Evolutionary conservation across 805 yeast species (phyloP).

Genomic region (Ogataea glucozyma): DNA sequence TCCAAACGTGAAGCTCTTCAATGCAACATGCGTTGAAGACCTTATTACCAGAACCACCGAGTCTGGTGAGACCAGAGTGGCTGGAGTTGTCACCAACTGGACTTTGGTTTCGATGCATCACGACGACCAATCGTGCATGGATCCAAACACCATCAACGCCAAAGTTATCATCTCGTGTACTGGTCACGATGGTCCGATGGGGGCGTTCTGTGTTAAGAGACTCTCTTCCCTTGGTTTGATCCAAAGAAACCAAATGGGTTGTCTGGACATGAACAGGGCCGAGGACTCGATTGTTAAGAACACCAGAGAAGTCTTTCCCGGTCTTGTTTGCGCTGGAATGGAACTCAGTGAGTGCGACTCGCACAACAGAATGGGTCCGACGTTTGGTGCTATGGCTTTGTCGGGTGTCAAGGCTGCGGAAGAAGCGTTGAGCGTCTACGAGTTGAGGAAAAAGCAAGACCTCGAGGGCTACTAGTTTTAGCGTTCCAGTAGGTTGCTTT

Average conservation of each 20-base stretch:
- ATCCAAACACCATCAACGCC: slow-evolving; percentile 73
- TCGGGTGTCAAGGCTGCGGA: slow-evolving; percentile 82
- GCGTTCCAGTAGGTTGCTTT: background rate
- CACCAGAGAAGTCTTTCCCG: slow-evolving; percentile 65
- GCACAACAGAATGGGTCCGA: slow-evolving; percentile 81
- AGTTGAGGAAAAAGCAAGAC: slow-evolving; percentile 32
- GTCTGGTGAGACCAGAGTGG: slow-evolving; percentile 61
- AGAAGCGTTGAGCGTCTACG: slow-evolving; percentile 34
- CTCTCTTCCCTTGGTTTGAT: slow-evolving; percentile 49
- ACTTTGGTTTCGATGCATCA: slow-evolving; percentile 75
- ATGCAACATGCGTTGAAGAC: slow-evolving; percentile 81
- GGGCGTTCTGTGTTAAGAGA: slow-evolving; percentile 77
- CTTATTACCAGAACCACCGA: slow-evolving; percentile 69
- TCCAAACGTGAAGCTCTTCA: slow-evolving; percentile 75
- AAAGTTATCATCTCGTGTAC: slow-evolving; percentile 68
- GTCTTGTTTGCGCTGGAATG: slow-evolving; percentile 72
- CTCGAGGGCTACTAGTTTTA: slow-evolving; percentile 17
- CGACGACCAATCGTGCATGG: slow-evolving; percentile 79
- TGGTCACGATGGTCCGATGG: slow-evolving; percentile 84
- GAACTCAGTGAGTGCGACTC: slow-evolving; percentile 78
- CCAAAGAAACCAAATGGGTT: slow-evolving; percentile 67
- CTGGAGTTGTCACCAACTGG: slow-evolving; percentile 86
- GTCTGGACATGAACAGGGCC: slow-evolving; percentile 75
- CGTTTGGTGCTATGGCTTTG: slow-evolving; percentile 79
- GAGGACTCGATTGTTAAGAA: slow-evolving; percentile 74